phyloP scores from a whole-genome alignment of 805 yeast species.

The Yamadazyma sp. region DNA sequence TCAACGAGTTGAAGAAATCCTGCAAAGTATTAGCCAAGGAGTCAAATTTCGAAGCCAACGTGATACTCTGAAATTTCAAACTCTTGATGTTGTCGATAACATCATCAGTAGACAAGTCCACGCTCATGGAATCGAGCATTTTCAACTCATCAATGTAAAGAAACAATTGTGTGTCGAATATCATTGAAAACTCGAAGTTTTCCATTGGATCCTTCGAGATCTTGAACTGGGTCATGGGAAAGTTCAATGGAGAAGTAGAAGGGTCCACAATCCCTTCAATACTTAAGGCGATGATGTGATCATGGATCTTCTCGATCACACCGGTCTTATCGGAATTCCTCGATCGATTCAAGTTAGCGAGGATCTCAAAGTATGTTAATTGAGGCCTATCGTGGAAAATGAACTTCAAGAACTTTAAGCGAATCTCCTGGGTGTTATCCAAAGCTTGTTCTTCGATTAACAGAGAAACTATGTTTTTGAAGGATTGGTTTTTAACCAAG shows the following conservation, averaged over 20 bases:
- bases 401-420: slow-evolving; percentile 6
- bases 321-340: background rate
- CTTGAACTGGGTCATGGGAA: slow-evolving; percentile 12
- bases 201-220: slow-evolving; percentile 15
- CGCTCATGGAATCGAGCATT: slow-evolving; percentile 13
- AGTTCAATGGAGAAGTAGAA: slow-evolving; percentile 8
- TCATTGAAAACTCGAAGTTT: slow-evolving; percentile 23
- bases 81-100: background rate
- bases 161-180: slow-evolving; percentile 17
- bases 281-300: slow-evolving; percentile 6
- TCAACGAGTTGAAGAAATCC: slow-evolving; percentile 2
- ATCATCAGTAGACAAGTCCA: slow-evolving; percentile 4
- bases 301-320: slow-evolving; percentile 1
- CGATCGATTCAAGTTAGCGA: slow-evolving; percentile 7
- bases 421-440: background rate
- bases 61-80: slow-evolving; percentile 6
- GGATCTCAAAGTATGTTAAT: slow-evolving; percentile 6
- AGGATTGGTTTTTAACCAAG: slow-evolving; percentile 5
- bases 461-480: background rate
- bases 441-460: background rate
- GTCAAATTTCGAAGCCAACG: slow-evolving; percentile 1
- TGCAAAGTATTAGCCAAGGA: background rate
- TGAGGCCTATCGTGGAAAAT: slow-evolving; percentile 2
- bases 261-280: slow-evolving; percentile 14
- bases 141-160: slow-evolving; percentile 20